Conservation (phyloP, 2,329 filamentous ascomycete species). For the Hypoxylon sp. region DNA sequence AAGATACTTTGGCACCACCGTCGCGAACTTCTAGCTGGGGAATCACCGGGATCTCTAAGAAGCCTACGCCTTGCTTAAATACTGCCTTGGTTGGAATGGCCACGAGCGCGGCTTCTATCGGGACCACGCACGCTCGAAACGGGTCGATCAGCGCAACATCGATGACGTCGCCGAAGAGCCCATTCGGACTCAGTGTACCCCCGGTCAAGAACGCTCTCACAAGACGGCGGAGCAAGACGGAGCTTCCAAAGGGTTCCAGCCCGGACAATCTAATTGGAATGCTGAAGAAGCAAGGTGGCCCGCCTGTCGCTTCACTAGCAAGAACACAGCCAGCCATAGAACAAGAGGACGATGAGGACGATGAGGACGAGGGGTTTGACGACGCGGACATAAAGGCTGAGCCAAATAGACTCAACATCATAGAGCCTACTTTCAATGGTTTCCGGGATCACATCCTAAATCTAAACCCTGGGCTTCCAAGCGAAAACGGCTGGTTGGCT, state of each 20-base stretch:
- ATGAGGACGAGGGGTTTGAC: conserved; percentile 69
- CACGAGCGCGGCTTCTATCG: conserved; percentile 67
- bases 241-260: conserved; percentile 59
- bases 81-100: conserved; percentile 70
- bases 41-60: conserved; percentile 60
- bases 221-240: conserved; percentile 69
- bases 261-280: conserved; percentile 62
- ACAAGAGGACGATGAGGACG: conserved; percentile 70
- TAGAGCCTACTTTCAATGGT: conserved; percentile 79
- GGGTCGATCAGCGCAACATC: conserved; percentile 71
- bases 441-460: conserved; percentile 80
- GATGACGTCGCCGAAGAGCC: conserved; percentile 67
- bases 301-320: conserved; percentile 64
- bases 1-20: conserved; percentile 65
- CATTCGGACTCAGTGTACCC: conserved; percentile 59
- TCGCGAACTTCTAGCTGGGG: conserved; percentile 66
- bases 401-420: conserved; percentile 72
- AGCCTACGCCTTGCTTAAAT: conserved; percentile 68
- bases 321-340: conserved; percentile 60
- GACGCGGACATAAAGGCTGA: conserved; percentile 74
- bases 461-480: conserved; percentile 78
- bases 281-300: conserved; percentile 67
- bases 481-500: conserved; percentile 72
- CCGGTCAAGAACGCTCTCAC: conserved; percentile 62
- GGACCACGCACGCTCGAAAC: conserved; percentile 68